phyloP scores from a whole-genome alignment of 2,329 filamentous ascomycete species.

The Saccharata proteae region DNA sequence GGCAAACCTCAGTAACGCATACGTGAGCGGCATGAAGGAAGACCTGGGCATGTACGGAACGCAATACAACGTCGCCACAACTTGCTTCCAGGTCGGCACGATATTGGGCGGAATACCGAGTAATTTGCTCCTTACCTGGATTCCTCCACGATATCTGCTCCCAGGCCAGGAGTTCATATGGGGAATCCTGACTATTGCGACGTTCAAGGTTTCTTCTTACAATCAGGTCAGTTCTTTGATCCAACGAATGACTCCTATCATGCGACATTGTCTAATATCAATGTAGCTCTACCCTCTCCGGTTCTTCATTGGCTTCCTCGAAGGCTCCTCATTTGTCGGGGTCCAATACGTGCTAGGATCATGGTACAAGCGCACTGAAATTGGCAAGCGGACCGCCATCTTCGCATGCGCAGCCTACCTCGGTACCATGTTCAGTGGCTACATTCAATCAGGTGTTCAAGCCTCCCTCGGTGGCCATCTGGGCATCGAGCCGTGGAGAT shows the following conservation, averaged over 20 bases:
- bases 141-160: slow-evolving; percentile 4
- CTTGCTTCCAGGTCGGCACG: slow-evolving; percentile 3
- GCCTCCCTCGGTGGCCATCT: slow-evolving; percentile 10
- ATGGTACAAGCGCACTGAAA: slow-evolving; percentile 7
- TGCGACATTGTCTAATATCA: too few species aligned
- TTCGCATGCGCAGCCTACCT: slow-evolving; percentile 5
- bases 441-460: slow-evolving; percentile 10
- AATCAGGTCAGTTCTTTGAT: too few species aligned
- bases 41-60: slow-evolving; percentile 15
- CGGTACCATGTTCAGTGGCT: slow-evolving; percentile 9
- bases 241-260: too few species aligned
- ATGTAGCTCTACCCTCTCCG: slow-evolving; percentile 7
- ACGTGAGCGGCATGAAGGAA: slow-evolving; percentile 19
- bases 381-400: slow-evolving; percentile 3
- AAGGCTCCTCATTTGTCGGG: slow-evolving; percentile 5
- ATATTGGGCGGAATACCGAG: slow-evolving; percentile 1
- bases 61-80: slow-evolving; percentile 12
- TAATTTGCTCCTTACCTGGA: slow-evolving; percentile 4
- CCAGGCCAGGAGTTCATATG: slow-evolving; percentile 4
- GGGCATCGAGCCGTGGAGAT: slow-evolving; percentile 19
- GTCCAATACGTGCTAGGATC: slow-evolving; percentile 7
- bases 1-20: slow-evolving; percentile 16
- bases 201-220: slow-evolving; percentile 1
- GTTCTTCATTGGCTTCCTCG: slow-evolving; percentile 9
- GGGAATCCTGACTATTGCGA: slow-evolving; percentile 2